Evolutionary conservation across 208 protist species (phyloP).

Genomic region (Porcisia deanei): DNA sequence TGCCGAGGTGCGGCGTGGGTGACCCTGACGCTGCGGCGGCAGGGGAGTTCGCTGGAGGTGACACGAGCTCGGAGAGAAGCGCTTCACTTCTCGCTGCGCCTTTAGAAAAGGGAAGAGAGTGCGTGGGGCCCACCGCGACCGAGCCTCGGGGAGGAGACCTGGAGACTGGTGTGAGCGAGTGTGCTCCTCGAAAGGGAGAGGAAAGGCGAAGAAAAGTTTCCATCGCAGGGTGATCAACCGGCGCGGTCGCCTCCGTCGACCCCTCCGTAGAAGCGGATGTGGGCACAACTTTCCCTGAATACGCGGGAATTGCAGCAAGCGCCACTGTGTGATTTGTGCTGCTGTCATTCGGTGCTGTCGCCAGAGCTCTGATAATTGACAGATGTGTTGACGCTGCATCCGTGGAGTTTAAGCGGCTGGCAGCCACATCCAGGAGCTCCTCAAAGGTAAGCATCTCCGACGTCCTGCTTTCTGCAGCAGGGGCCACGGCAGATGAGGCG

Average conservation of each 20-base stretch:
- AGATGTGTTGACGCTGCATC: not conserved
- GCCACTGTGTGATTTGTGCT: no score
- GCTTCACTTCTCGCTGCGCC: not conserved
- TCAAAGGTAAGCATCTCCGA: slow-evolving; percentile 4
- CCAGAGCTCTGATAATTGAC: not conserved
- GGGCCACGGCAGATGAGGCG: not conserved
- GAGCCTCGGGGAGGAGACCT: not conserved
- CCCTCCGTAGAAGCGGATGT: not conserved
- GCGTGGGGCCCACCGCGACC: not conserved
- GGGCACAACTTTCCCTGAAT: not conserved
- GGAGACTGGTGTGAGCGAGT: not conserved
- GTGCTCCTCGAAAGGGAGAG: not conserved
- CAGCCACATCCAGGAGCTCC: slow-evolving; percentile 10
- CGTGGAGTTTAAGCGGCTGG: not conserved
- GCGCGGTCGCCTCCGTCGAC: not conserved
- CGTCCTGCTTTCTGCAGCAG: not conserved
- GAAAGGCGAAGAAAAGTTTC: not conserved
- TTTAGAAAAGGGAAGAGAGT: not conserved
- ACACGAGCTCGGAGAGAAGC: not conserved
- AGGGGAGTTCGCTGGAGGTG: not conserved
- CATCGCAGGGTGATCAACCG: not conserved
- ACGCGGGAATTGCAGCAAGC: not conserved
- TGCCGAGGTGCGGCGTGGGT: not conserved
- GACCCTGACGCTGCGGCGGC: not conserved
- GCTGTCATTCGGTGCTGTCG: not conserved